These are phyloP conservation scores for Pelargonium cotyledonis DNA, from an alignment of 441 rosid genomes.

Conservation along the genomic window DNA sequence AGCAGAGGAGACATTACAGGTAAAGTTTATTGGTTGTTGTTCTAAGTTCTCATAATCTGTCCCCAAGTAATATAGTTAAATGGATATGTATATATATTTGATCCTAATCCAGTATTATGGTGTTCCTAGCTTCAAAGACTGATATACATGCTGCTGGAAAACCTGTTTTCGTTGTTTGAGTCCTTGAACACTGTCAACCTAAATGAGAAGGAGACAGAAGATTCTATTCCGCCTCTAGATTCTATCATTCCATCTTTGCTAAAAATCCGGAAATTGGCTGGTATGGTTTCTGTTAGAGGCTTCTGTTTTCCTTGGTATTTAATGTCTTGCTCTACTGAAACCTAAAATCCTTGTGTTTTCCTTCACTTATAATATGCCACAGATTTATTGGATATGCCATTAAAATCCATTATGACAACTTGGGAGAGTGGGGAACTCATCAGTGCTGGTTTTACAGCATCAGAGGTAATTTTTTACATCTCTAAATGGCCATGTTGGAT, in stretches of 20 bases:
- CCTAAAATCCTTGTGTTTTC: not conserved
- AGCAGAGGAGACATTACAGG: slow-evolving; percentile 97
- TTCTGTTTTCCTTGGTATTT: slow-evolving; percentile 10
- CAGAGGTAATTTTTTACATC: slow-evolving; percentile 44
- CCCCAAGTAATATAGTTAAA: not conserved
- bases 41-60: not conserved
- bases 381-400: slow-evolving; percentile 91
- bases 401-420: slow-evolving; percentile 64
- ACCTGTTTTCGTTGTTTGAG: slow-evolving; percentile 53
- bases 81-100: not conserved
- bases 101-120: slow-evolving; percentile 14
- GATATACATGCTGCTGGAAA: slow-evolving; percentile 72
- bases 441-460: slow-evolving; percentile 55
- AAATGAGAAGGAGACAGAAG: slow-evolving; percentile 37
- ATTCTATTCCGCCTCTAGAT: slow-evolving; percentile 36
- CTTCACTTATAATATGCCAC: slow-evolving; percentile 21
- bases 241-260: slow-evolving; percentile 67
- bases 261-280: slow-evolving; percentile 84
- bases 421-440: slow-evolving; percentile 86
- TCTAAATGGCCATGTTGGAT: not conserved
- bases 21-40: slow-evolving; percentile 16
- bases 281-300: slow-evolving; percentile 32
- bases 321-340: slow-evolving; percentile 4
- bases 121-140: slow-evolving; percentile 73
- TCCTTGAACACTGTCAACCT: slow-evolving; percentile 40